phyloP scores from a whole-genome alignment of 495 filamentous ascomycete genomes.

The Trichocladium uniseriatum region DNA sequence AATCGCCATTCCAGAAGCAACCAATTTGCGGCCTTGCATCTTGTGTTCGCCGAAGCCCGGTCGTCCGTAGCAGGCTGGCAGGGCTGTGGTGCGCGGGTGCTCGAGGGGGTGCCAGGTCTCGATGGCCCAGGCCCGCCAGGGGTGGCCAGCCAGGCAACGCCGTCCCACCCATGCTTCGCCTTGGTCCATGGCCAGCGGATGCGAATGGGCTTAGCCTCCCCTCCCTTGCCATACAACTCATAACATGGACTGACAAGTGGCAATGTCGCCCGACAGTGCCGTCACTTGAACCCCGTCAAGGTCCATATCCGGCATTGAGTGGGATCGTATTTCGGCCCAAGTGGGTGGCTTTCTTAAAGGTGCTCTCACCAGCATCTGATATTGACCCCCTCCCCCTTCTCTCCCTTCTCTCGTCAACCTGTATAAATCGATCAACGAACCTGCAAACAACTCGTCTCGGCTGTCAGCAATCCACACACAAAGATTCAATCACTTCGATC shows the following conservation, averaged over 20 bases:
- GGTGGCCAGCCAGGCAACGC: conserved; percentile 10
- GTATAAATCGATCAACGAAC: conserved; percentile 1
- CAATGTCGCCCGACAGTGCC: conserved; percentile 29
- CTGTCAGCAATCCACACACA: not conserved
- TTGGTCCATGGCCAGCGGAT: conserved; percentile 23
- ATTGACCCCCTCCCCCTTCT: conserved; percentile 4
- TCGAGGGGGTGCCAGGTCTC: conserved; percentile 11
- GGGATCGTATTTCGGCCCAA: conserved; percentile 32
- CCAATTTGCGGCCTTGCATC: not conserved
- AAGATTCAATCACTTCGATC: not conserved
- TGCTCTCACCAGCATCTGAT: conserved; percentile 13
- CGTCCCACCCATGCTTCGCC: conserved; percentile 18
- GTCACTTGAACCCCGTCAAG: conserved; percentile 23
- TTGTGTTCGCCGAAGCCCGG: conserved; percentile 10
- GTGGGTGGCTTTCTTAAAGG: conserved; percentile 19
- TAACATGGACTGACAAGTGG: conserved; percentile 35
- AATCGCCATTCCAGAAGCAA: not conserved
- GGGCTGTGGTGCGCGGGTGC: conserved; percentile 3
- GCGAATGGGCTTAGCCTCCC: conserved; percentile 26
- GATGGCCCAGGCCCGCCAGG: conserved; percentile 11
- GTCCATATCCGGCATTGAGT: conserved; percentile 16
- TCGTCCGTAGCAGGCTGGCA: conserved; percentile 14
- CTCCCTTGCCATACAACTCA: conserved; percentile 19
- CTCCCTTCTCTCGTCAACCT: conserved; percentile 9
- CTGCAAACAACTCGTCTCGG: not conserved